Base-by-base conservation (phyloP, 306 rosid species). In the Leucaena leucocephala region DNA sequence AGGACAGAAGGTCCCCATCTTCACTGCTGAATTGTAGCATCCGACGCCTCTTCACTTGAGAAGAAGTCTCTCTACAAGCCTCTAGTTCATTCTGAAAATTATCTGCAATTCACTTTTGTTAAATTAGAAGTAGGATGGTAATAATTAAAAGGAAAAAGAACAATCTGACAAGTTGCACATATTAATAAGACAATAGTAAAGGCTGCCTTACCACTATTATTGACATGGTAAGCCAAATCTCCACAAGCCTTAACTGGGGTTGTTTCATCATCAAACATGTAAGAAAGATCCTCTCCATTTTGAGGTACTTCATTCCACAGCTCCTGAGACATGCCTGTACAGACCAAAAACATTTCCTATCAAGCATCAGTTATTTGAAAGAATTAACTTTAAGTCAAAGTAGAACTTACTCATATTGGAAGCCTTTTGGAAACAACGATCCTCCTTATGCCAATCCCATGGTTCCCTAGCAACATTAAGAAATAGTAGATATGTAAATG, bases 171-270 rank as follows among this genome's bases (percentile, higher is more conserved):
- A 52, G 66, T 74, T 42, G 79, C 71, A 71, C 55, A 48, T 52
- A 38, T 58, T 39, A 43, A 55, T 38, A 39, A 76, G 74, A 68
- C 70, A 40, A 58, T 44, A 49, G 12, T 67, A 34, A 52, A 81
- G 48, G 50, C 40, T 13, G 46, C 40, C 52, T 78, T 85, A 87
- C 97, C 93, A 76, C 67, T 76, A 78, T 74, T 72, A 57, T 77
- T 76, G 64, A 82, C 85, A 65, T 87, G 90, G 80, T 79, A 86
- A 22, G 89, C 88, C 80, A 89, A 87, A 71, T 92, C 91, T 74
- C 89, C 91, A 52, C 97, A 92, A 86, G 91, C 97, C 84, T 92
- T 94, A 71, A 89, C 90, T 22, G 98, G 98, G 71, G 98, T 92
- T 80, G 97, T 78, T 88, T 91, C 94, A 59, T 94, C 97, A 59